phyloP scores from a whole-genome alignment of 441 rosid species.

The Theobroma grandiflorum region DNA sequence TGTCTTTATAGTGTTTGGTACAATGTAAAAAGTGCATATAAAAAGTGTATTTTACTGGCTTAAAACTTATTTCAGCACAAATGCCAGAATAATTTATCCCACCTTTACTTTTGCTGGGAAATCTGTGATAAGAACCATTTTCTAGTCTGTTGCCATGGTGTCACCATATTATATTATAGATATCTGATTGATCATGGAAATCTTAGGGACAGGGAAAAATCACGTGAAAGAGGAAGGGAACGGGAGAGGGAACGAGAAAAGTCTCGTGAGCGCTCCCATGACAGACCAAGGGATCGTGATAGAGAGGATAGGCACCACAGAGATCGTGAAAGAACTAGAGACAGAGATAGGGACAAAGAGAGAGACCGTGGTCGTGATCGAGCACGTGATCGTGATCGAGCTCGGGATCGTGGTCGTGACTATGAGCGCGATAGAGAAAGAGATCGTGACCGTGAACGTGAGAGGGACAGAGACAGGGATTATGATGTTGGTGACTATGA shows the following conservation, averaged over 20 bases:
- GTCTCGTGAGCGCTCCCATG: conserved; percentile 76
- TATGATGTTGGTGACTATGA: conserved; percentile 65
- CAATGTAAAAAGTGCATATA: background rate
- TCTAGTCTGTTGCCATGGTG: background rate
- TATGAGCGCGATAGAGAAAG: conserved; percentile 47
- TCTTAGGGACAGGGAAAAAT: conserved; percentile 67
- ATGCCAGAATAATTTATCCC: background rate
- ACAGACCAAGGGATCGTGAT: conserved; percentile 81
- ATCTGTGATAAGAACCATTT: background rate
- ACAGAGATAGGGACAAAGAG: conserved; percentile 55
- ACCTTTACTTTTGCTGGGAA: background rate
- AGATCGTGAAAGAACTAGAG: conserved; percentile 77
- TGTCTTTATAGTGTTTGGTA: background rate
- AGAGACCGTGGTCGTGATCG: conserved; percentile 55
- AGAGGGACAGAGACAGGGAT: conserved; percentile 58
- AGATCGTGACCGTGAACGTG: conserved; percentile 58
- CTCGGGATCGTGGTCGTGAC: conserved; percentile 51
- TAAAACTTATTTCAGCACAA: background rate
- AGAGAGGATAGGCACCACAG: conserved; percentile 84
- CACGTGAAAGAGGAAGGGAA: conserved; percentile 83
- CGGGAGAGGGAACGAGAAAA: conserved; percentile 74
- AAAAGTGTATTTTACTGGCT: background rate
- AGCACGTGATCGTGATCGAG: conserved; percentile 52
- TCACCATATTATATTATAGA: background rate
- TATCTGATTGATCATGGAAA: conserved; percentile 22